phyloP scores from a whole-genome alignment of 768 basidiomycete genomes.

The Rickenella mellea region DNA sequence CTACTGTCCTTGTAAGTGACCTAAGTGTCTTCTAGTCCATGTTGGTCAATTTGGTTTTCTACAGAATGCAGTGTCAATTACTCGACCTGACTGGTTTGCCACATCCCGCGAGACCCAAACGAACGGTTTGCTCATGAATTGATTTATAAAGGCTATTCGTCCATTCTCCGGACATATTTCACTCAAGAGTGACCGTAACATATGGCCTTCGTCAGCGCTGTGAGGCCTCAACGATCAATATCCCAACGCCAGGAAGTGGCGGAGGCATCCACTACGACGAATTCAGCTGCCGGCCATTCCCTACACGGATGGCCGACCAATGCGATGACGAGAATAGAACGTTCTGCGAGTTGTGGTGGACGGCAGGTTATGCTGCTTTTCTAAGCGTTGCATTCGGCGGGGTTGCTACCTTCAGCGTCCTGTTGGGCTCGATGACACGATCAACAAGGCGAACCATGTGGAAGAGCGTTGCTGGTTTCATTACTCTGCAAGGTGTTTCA shows the following conservation, averaged over 20 bases:
- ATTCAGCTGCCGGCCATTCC: conserved; percentile 59
- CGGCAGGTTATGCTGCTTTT: conserved; percentile 58
- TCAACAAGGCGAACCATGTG: conserved; percentile 69
- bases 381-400: conserved; percentile 55
- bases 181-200: conserved; percentile 36
- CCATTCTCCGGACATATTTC: conserved; percentile 30
- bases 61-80: conserved; percentile 50
- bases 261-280: conserved; percentile 40
- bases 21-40: neutral
- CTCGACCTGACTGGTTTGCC: conserved; percentile 56
- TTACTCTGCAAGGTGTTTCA: conserved; percentile 48
- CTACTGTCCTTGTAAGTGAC: conserved; percentile 41
- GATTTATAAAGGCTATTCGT: conserved; percentile 24
- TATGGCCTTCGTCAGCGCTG: conserved; percentile 57
- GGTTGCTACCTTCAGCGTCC: conserved; percentile 45
- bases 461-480: conserved; percentile 59
- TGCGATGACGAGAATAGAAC: conserved; percentile 43
- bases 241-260: conserved; percentile 36
- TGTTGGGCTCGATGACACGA: conserved; percentile 64
- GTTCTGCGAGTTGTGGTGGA: conserved; percentile 64
- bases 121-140: conserved; percentile 2
- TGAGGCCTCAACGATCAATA: conserved; percentile 35
- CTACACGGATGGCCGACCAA: conserved; percentile 35
- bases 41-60: neutral
- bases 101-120: conserved; percentile 6